These are phyloP conservation scores for Daucus carota DNA, from an alignment of 129 eudicot species.

Conservation along the genomic window DH1_v3.0 NC_030386.2:24003501-24004000, in stretches of 20 bases:
- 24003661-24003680: background rate
- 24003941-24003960: conserved; percentile 76
- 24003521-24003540: background rate
- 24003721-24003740: background rate
- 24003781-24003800: background rate
- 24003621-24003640: background rate
- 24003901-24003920: conserved; percentile 82
- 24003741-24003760: background rate
- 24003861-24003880: conserved; percentile 68
- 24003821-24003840: conserved; percentile 8
- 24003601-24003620: background rate
- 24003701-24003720: background rate
- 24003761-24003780: background rate
- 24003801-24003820: background rate
- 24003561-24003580: background rate
- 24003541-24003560: background rate
- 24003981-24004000: conserved; percentile 35
- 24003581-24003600: background rate
- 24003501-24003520: background rate
- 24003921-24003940: conserved; percentile 83
- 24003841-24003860: conserved; percentile 29
- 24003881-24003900: conserved; percentile 80
- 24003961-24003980: conserved; percentile 65
- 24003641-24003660: background rate
- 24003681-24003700: background rate